phyloP scores from a whole-genome alignment of 208 protist genomes.

The Strigomonas culicis region DNA sequence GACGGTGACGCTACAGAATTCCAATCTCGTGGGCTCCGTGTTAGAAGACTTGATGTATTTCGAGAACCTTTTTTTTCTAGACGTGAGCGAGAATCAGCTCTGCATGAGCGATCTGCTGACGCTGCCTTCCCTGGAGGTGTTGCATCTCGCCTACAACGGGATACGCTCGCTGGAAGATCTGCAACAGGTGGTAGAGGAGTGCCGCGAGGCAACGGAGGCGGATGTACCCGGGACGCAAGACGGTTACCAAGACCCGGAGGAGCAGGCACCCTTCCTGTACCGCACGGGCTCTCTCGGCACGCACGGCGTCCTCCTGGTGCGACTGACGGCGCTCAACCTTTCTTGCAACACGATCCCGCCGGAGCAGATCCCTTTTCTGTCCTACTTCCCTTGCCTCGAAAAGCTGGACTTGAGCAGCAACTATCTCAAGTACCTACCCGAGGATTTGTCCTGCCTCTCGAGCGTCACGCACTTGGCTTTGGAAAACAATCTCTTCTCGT shows the following conservation, averaged over 20 bases:
- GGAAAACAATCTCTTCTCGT: constrained; percentile 69
- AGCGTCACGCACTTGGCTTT: constrained; percentile 82
- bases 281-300: constrained; percentile 5
- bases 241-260: not conserved
- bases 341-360: constrained; percentile 80
- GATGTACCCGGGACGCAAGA: not conserved
- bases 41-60: constrained; percentile 78
- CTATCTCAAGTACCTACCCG: constrained; percentile 52
- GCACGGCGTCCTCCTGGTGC: constrained; percentile 48
- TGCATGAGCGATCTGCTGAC: constrained; percentile 54
- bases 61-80: constrained; percentile 54
- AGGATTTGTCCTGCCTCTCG: constrained; percentile 62
- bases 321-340: constrained; percentile 68
- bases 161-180: constrained; percentile 51
- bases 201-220: not conserved
- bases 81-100: constrained; percentile 82
- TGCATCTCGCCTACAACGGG: constrained; percentile 79
- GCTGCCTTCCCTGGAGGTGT: constrained; percentile 55
- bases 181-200: constrained; percentile 11
- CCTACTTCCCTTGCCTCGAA: constrained; percentile 59
- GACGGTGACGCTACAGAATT: constrained; percentile 63
- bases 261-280: constrained; percentile 6
- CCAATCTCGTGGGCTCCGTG: constrained; percentile 54
- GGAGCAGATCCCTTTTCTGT: constrained; percentile 46
- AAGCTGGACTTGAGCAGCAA: constrained; percentile 86